Percentiles rank a stretch among this genome's conserved stretches.
Evolutionary conservation across 83 land plant species (phyloP).

Genomic region (Isoetes engelmannii): DNA sequence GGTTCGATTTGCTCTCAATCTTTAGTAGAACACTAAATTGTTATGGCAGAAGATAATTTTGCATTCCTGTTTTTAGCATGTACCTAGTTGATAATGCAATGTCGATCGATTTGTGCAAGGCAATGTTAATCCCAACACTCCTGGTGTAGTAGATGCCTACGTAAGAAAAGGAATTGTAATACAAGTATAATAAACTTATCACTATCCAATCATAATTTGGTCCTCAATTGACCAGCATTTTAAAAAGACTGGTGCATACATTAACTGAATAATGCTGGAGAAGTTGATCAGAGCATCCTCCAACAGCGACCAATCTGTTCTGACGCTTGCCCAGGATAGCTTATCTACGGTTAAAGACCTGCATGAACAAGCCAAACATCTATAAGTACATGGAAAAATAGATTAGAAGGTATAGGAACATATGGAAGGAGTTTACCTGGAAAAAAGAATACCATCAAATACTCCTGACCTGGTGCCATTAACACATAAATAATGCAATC

Average conservation of each 20-base stretch:
- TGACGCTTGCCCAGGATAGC: slow-evolving; percentile 24
- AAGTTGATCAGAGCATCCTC: slow-evolving; percentile 82
- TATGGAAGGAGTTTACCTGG: slow-evolving; percentile 41
- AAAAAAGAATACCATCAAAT: slow-evolving; percentile 53
- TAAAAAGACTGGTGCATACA: not conserved
- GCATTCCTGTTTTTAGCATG: not conserved
- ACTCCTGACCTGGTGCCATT: slow-evolving; percentile 67
- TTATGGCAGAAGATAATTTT: too few species aligned
- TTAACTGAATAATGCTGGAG: slow-evolving; percentile 38
- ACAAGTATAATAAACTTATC: not conserved
- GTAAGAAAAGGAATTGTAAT: not conserved
- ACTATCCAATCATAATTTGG: not conserved
- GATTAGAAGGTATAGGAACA: not conserved
- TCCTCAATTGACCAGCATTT: not conserved
- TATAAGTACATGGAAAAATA: not conserved
- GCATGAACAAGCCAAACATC: slow-evolving; percentile 12
- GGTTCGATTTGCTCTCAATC: too few species aligned
- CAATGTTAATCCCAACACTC: slow-evolving; percentile 86
- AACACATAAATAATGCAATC: slow-evolving; percentile 59
- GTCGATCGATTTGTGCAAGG: slow-evolving; percentile 57
- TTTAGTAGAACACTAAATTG: too few species aligned
- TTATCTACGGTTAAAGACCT: slow-evolving; percentile 43
- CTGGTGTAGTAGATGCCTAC: slow-evolving; percentile 61
- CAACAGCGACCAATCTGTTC: slow-evolving; percentile 66
- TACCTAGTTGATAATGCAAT: slow-evolving; percentile 23